Percentiles rank a stretch among this genome's conserved stretches.
phyloP scores from a whole-genome alignment of 345 rosid species.

The Brassica cretica region DNA sequence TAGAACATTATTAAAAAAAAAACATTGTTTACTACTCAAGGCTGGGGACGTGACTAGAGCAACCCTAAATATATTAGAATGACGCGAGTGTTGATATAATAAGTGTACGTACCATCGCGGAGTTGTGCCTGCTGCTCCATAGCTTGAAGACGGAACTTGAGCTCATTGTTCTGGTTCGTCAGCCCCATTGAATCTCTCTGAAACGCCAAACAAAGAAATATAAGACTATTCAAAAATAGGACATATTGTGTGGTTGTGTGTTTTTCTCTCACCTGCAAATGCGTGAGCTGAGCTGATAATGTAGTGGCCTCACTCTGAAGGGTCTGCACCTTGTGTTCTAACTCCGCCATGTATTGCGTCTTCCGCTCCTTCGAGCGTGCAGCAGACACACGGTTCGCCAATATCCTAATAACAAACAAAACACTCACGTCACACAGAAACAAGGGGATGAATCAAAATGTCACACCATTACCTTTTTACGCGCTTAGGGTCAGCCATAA shows the following conservation, averaged over 20 bases:
- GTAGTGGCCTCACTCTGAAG: slow-evolving; percentile 84
- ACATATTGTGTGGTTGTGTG: background rate
- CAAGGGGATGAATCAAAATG: background rate
- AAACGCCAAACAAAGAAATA: background rate
- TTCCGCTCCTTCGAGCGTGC: slow-evolving; percentile 89
- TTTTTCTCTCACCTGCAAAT: slow-evolving; percentile 56
- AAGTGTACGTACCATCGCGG: slow-evolving; percentile 45
- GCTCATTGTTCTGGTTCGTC: slow-evolving; percentile 53
- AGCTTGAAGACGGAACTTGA: slow-evolving; percentile 65
- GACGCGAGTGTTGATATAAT: background rate
- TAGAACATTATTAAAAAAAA: background rate
- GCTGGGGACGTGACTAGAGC: background rate
- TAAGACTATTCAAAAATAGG: slow-evolving; percentile 4
- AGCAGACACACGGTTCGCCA: slow-evolving; percentile 86
- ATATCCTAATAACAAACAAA: slow-evolving; percentile 51
- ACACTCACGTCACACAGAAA: background rate
- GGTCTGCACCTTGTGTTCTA: slow-evolving; percentile 86
- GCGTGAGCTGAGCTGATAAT: slow-evolving; percentile 75
- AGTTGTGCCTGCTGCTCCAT: slow-evolving; percentile 66
- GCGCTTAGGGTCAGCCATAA: slow-evolving; percentile 58
- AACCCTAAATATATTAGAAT: background rate
- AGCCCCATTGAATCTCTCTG: slow-evolving; percentile 58
- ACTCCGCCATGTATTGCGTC: slow-evolving; percentile 66
- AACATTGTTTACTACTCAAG: background rate
- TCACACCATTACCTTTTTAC: slow-evolving; percentile 43